phyloP scores from a whole-genome alignment of 345 rosid genomes.

The Euphorbia tirucalli region DNA sequence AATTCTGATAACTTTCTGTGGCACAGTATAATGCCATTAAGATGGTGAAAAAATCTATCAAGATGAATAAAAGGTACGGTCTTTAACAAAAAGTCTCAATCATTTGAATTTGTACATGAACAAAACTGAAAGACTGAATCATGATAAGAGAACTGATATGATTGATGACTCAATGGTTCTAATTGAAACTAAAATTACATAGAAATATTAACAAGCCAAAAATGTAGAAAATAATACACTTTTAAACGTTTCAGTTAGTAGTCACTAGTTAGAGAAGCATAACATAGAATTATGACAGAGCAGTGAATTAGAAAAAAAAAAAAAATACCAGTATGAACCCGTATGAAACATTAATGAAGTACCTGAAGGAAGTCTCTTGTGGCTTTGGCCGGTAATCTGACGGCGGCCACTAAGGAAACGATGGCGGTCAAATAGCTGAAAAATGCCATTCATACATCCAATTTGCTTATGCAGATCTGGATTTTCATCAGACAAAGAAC shows the following conservation, averaged over 20 bases:
- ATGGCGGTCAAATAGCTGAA: conserved; percentile 70
- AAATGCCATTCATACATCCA: conserved; percentile 88
- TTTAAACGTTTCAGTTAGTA: background rate
- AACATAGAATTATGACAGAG: background rate
- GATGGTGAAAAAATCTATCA: background rate
- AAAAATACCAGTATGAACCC: too few relatives aligned
- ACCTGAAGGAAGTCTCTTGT: conserved; percentile 55
- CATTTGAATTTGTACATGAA: too few relatives aligned
- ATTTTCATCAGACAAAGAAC: conserved; percentile 66
- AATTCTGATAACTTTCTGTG: background rate
- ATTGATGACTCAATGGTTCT: too few relatives aligned
- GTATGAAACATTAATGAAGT: conserved; percentile 13
- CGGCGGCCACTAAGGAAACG: conserved; percentile 50
- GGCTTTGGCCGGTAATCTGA: conserved; percentile 39
- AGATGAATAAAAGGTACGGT: too few relatives aligned
- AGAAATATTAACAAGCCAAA: background rate
- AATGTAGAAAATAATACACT: background rate
- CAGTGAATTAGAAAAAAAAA: background rate
- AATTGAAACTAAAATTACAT: too few relatives aligned
- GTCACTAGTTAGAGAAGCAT: background rate
- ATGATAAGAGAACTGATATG: too few relatives aligned
- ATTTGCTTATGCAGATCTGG: conserved; percentile 70
- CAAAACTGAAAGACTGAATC: too few relatives aligned
- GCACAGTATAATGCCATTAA: background rate
- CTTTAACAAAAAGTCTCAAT: background rate